Base-by-base conservation (phyloP, 139 green algal species). In the Penium margaritaceum region DNA sequence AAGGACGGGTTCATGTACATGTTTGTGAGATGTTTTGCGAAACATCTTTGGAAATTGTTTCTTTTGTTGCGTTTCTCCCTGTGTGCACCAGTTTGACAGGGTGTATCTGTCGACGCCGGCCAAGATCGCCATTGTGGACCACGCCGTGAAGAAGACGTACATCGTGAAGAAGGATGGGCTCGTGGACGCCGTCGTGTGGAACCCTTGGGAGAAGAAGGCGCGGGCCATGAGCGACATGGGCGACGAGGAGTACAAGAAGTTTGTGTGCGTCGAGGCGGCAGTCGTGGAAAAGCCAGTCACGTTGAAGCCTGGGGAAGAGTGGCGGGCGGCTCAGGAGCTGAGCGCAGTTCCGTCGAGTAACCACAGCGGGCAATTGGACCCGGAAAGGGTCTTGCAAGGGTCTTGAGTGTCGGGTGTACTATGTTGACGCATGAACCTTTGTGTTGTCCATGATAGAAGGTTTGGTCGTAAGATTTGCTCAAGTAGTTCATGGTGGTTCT, bases 131-230 rank as follows among this genome's bases (percentile, higher is more conserved):
- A 63, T 85, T 15, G 75, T 76, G 37, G 82, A 84, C 54, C 72
- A 63, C 34, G 62, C 36, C 24, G 62, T 33, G 29, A 38, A 63
- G 36, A 67, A 60, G 60, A 63, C 60, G 9, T 54, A 78, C 14
- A 9, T 43, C 15, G 32, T 82, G 19, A 62, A 66, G 14, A 85
- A 85, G 62, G 24, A 67, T 9, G 70, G 63, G 1, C 54, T 86
- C n/a, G 68, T 76, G 19, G 74, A 84, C 60, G 67, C 74, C 58
- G 82, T 87, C 1, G 82, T 87, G 38, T 87, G 82, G 82, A 87
- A 87, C 64, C 82, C 82, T 5, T 85, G 79, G 79, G 69, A 81
- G 29, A 67, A 81, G 14, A 87, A 87, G 67, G 61, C 67, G 5
- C 72, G 68, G 54, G 46, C 33, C 1, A 83, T 70, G 68, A 46